Conservation (phyloP, 768 basidiomycete genomes). For the Trametes villosa region DNA sequence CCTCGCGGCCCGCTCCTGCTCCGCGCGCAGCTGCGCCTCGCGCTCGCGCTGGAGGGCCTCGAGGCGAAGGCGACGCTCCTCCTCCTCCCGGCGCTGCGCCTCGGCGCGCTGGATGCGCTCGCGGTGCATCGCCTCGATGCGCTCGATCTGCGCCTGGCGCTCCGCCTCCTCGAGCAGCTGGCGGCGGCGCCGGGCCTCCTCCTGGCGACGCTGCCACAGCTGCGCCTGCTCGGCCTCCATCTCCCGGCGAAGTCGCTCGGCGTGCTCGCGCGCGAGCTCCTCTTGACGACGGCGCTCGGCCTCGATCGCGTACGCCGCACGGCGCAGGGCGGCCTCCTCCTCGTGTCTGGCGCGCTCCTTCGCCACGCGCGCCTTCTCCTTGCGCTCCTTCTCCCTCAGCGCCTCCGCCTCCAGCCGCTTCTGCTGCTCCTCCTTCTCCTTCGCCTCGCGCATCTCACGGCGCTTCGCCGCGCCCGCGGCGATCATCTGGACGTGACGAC, state of each 20-base stretch:
- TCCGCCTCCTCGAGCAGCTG: not conserved
- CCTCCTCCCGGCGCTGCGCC: conserved; percentile 8
- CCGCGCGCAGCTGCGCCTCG: conserved; percentile 11
- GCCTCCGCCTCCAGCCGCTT: too few relatives aligned
- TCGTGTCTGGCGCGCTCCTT: not conserved
- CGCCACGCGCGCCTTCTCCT: not conserved
- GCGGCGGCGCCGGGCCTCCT: not conserved
- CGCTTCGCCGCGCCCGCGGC: not conserved
- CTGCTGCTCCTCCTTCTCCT: not conserved
- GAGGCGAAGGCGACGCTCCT: not conserved
- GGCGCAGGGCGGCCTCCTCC: not conserved
- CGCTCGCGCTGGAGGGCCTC: conserved; percentile 6
- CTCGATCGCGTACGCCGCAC: not conserved
- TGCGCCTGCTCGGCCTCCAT: too few relatives aligned
- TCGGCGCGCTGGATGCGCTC: not conserved
- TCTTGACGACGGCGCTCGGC: too few relatives aligned
- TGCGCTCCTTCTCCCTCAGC: not conserved
- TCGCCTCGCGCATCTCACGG: not conserved
- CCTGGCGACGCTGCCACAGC: not conserved
- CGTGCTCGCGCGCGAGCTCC: too few relatives aligned
- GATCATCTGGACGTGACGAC: not conserved
- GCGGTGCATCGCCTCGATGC: conserved; percentile 4
- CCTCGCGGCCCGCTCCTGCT: too few relatives aligned
- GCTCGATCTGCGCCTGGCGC: conserved; percentile 3
- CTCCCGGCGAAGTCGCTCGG: too few relatives aligned